Evolutionary conservation across 129 eudicot species (phyloP), one percentile per base, ranked within the genome.

Genomic region (Flaveria ramosissima): DNA sequence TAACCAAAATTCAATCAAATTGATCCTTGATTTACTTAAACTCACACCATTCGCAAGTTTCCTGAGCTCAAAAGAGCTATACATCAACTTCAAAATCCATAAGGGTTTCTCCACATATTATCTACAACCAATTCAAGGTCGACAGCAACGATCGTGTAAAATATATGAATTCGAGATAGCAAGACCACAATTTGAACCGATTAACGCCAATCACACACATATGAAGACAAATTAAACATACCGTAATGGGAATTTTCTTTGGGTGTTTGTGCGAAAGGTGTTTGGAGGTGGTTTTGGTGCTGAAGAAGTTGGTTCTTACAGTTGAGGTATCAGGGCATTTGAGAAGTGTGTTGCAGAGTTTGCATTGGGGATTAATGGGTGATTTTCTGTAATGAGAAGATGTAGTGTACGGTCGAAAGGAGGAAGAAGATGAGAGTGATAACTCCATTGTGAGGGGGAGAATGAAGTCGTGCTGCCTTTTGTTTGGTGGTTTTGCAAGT

Each of bases 401-500:
- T 56, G 56, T 17, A 53, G 47, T 66, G 55, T 85, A 72, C 61
- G 41, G 65, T 76, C 69, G 80, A 26, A 52, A 43, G 48, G 86
- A 83, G 45, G 83, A 81, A 62, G 83, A 81, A 55, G 85, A 70
- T 63, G 90, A 76, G 76, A 81, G 76, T 70, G 85, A 79, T 64
- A 89, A 81, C 88, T 84, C 90, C 93, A 89, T 86, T 55, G 74
- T 70, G 73, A 79, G 78, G 77, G 72, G 78, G 68, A 73, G 83
- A 80, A 75, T 73, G 41, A 42, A 73, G 23, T 79, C 42, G 32
- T 36, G 52, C 36, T 36, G 4, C 53, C 55, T 26, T 56, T 73
- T 32, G 7, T 36, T 36, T 52, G 50, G 55, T 72, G 32, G 7
- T 15, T 70, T 9, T 36, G 41, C 41, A 36, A 36, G 41, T 36